A percentile compares a stretch with the other conserved stretches of the same genome.
Evolutionary conservation across 495 filamentous ascomycete genomes (phyloP).

Genomic region (Penicillium mononematosum): DNA sequence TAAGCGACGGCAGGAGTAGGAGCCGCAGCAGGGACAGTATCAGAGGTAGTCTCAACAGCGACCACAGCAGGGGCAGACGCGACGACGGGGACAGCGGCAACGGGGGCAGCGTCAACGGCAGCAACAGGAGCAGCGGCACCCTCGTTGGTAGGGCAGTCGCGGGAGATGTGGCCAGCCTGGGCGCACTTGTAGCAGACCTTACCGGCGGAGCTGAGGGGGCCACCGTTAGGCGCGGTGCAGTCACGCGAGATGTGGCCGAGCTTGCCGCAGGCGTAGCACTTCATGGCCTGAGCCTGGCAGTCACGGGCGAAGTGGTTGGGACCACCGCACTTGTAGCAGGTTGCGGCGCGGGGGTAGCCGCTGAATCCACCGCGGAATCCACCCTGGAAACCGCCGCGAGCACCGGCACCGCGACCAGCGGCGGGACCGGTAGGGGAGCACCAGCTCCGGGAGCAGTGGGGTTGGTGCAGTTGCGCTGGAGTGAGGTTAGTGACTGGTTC

Average conservation of each 20-base stretch:
- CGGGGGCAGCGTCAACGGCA: slow-evolving; percentile 9
- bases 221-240: slow-evolving; percentile 96
- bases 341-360: slow-evolving; percentile 73
- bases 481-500: neutral
- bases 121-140: slow-evolving; percentile 37
- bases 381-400: slow-evolving; percentile 68
- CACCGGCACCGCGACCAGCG: slow-evolving; percentile 39
- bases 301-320: slow-evolving; percentile 99
- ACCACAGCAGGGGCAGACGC: slow-evolving; percentile 39
- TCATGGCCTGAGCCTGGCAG: slow-evolving; percentile 99
- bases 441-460: slow-evolving; percentile 54
- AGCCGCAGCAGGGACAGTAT: slow-evolving; percentile 48
- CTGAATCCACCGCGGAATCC: slow-evolving; percentile 67
- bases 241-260: slow-evolving; percentile 97
- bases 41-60: slow-evolving; percentile 38
- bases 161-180: slow-evolving; percentile 92
- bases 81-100: slow-evolving; percentile 37
- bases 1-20: slow-evolving; percentile 59
- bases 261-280: slow-evolving; percentile 99
- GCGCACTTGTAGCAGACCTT: slow-evolving; percentile 99
- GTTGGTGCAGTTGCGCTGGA: slow-evolving; percentile 79
- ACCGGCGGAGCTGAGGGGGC: slow-evolving; percentile 89
- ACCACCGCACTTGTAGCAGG: slow-evolving; percentile 99
- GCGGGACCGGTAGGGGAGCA: slow-evolving; percentile 60
- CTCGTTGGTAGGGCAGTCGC: slow-evolving; percentile 76